Percentiles rank a stretch among this genome's conserved stretches.
Evolutionary conservation across 805 yeast genomes (phyloP).

Genomic region (Yarrowia osloensis): DNA sequence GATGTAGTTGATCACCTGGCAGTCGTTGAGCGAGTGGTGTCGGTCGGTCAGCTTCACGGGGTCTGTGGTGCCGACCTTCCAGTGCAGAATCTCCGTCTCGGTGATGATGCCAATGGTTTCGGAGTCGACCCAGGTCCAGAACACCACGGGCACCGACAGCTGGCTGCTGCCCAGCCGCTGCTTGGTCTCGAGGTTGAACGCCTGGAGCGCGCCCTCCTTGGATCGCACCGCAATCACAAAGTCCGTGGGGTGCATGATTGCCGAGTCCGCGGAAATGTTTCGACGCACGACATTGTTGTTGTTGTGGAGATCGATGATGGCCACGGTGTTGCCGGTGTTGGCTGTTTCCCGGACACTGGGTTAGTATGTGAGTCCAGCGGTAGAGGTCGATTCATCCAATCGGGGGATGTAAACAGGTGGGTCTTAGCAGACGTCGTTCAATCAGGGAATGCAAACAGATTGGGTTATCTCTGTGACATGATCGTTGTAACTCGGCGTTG

Average conservation of each 20-base stretch:
- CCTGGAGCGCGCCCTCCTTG: conserved; percentile 92
- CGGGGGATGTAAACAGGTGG: too few relatives aligned
- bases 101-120: conserved; percentile 81
- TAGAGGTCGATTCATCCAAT: not conserved
- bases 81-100: conserved; percentile 68
- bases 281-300: conserved; percentile 81
- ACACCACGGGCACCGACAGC: conserved; percentile 83
- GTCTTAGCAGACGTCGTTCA: too few relatives aligned
- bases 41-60: conserved; percentile 81
- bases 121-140: conserved; percentile 90
- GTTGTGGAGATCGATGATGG: conserved; percentile 81
- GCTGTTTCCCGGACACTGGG: conserved; percentile 47
- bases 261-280: conserved; percentile 96
- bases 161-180: conserved; percentile 87
- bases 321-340: conserved; percentile 70
- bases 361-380: not conserved
- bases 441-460: too few relatives aligned
- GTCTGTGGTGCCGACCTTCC: conserved; percentile 77
- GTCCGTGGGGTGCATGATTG: conserved; percentile 91
- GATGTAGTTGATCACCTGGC: conserved; percentile 89
- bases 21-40: conserved; percentile 70
- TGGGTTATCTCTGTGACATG: too few relatives aligned
- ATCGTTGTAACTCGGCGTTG: too few relatives aligned
- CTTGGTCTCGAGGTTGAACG: conserved; percentile 84
- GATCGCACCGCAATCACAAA: conserved; percentile 92